These are phyloP conservation scores for Lepidium campestre DNA, from an alignment of 441 rosid species.

Conservation along the genomic window DNA sequence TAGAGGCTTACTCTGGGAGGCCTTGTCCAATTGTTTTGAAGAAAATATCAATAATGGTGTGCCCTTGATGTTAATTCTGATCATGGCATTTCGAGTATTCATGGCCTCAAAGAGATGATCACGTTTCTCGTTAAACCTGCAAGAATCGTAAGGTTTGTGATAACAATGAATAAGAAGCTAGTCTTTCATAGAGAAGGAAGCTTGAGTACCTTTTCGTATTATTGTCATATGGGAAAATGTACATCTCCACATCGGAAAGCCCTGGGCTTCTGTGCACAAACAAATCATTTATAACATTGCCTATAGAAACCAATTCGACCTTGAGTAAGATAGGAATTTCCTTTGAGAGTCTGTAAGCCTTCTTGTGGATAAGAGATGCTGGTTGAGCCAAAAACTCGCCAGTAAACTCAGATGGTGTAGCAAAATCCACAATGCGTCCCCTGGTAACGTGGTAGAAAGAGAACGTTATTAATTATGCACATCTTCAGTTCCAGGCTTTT, in stretches of 20 bases:
- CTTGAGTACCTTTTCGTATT: slow-evolving; percentile 38
- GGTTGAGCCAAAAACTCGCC: slow-evolving; percentile 50
- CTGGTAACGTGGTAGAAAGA: slow-evolving; percentile 32
- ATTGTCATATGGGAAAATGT: slow-evolving; percentile 43
- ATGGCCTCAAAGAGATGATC: slow-evolving; percentile 33
- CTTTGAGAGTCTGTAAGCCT: slow-evolving; percentile 43
- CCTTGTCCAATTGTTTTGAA: slow-evolving; percentile 41
- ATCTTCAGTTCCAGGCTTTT: not conserved
- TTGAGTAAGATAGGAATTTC: slow-evolving; percentile 40
- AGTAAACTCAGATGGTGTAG: slow-evolving; percentile 27
- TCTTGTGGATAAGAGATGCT: slow-evolving; percentile 32
- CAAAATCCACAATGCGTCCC: slow-evolving; percentile 46
- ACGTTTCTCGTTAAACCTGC: slow-evolving; percentile 34
- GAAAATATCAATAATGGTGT: slow-evolving; percentile 62
- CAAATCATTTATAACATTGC: slow-evolving; percentile 30
- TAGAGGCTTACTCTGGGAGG: slow-evolving; percentile 40
- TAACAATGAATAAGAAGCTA: not conserved
- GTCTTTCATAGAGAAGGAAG: not conserved
- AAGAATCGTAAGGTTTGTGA: not conserved
- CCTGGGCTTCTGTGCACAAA: slow-evolving; percentile 37
- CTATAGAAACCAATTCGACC: slow-evolving; percentile 42
- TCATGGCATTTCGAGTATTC: slow-evolving; percentile 36
- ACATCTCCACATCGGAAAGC: slow-evolving; percentile 47
- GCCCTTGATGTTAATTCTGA: slow-evolving; percentile 44
- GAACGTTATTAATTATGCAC: not conserved